A percentile compares a stretch with the other conserved stretches of the same genome.
These are phyloP conservation scores for Eruca vesicaria DNA, from an alignment of 441 rosid species.

Conservation along the genomic window DNA sequence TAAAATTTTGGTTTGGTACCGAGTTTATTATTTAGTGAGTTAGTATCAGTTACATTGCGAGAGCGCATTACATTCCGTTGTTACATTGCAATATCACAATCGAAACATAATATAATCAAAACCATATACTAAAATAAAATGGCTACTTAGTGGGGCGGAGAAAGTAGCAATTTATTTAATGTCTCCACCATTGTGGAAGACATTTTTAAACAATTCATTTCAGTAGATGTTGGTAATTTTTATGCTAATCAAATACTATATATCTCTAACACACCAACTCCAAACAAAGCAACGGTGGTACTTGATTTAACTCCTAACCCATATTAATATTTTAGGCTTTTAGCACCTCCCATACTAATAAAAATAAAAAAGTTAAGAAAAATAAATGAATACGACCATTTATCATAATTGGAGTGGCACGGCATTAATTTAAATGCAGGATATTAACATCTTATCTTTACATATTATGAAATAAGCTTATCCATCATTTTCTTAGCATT, in stretches of 20 bases:
- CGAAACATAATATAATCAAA: neutral
- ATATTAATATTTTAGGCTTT: neutral
- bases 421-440: neutral
- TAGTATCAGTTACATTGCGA: too few relatives aligned
- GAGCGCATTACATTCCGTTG: neutral
- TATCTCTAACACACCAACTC: conserved; percentile 1
- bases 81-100: neutral
- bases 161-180: neutral
- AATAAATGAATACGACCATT: neutral
- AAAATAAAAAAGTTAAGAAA: too few relatives aligned
- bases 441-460: neutral
- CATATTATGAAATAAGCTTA: conserved; percentile 4
- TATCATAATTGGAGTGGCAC: conserved; percentile 9
- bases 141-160: conserved; percentile 8
- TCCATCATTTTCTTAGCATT: conserved; percentile 28
- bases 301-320: neutral
- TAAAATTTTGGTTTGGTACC: too few relatives aligned
- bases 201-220: neutral
- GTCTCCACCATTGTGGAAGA: neutral
- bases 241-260: neutral
- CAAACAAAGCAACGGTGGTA: neutral
- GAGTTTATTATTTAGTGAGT: too few relatives aligned
- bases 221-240: neutral
- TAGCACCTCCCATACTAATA: neutral
- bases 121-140: neutral